Evolutionary conservation across 108 stramenopile species (phyloP).

Genomic region (Cylindrotheca fusiformis): DNA sequence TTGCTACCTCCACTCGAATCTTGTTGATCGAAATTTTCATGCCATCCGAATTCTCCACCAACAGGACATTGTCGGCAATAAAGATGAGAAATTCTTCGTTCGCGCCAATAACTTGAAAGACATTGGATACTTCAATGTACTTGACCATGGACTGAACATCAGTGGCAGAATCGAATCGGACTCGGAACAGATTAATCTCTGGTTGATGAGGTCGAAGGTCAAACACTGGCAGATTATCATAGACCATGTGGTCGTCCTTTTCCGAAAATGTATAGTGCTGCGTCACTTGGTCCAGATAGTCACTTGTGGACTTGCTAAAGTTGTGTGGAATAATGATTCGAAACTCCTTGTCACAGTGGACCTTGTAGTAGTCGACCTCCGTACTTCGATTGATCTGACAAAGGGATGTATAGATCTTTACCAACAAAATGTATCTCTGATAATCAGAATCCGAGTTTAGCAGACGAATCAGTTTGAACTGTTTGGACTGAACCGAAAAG

Average conservation of each 20-base stretch:
- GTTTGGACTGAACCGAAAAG: slow-evolving; percentile 20
- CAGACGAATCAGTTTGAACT: slow-evolving; percentile 31
- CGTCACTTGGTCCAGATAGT: slow-evolving; percentile 25
- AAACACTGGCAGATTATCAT: slow-evolving; percentile 30
- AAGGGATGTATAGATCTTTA: slow-evolving; percentile 33
- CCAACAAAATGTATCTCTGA: slow-evolving; percentile 31
- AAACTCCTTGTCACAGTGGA: slow-evolving; percentile 25
- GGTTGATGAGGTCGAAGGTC: slow-evolving; percentile 31
- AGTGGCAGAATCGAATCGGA: slow-evolving; percentile 26
- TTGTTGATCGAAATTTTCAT: slow-evolving; percentile 29
- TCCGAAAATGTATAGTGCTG: slow-evolving; percentile 33
- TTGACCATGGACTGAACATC: slow-evolving; percentile 23
- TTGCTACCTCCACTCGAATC: slow-evolving; percentile 26
- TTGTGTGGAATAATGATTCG: slow-evolving; percentile 32
- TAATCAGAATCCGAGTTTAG: slow-evolving; percentile 30
- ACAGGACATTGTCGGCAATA: slow-evolving; percentile 30
- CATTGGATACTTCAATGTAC: slow-evolving; percentile 29
- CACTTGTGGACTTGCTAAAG: slow-evolving; percentile 24
- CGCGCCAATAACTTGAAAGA: slow-evolving; percentile 14
- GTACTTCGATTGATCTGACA: slow-evolving; percentile 27
- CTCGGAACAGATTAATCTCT: slow-evolving; percentile 27
- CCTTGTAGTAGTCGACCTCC: slow-evolving; percentile 38
- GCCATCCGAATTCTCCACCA: slow-evolving; percentile 19
- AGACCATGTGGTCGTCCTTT: slow-evolving; percentile 24
- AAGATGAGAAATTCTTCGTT: slow-evolving; percentile 28